A percentile compares a stretch with the other conserved stretches of the same genome.
phyloP scores from a whole-genome alignment of 2,329 filamentous ascomycete species.

The Paraphoma chrysanthemicola region DNA sequence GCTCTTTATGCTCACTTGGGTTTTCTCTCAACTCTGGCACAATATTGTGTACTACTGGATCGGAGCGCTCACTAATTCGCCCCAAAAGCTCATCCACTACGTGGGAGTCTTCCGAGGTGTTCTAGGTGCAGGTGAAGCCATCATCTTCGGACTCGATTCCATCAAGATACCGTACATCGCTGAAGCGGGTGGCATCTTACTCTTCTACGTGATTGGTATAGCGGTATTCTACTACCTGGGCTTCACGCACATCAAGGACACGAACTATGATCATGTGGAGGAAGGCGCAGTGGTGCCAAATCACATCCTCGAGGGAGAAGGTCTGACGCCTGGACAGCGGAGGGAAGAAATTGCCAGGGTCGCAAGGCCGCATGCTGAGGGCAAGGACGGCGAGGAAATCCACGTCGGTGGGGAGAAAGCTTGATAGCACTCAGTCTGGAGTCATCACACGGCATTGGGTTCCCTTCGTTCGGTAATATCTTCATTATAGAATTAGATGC shows the following conservation, averaged over 20 bases:
- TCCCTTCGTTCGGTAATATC: too few relatives aligned
- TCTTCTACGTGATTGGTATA: conserved; percentile 38
- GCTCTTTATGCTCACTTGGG: conserved; percentile 41
- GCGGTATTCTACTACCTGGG: conserved; percentile 37
- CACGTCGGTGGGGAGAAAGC: background rate
- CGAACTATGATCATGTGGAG: conserved; percentile 35
- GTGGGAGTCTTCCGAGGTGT: conserved; percentile 40
- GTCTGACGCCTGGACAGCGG: conserved; percentile 24
- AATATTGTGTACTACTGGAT: conserved; percentile 44
- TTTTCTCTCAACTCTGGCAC: conserved; percentile 40
- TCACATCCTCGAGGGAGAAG: conserved; percentile 30
- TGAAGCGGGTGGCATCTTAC: conserved; percentile 36
- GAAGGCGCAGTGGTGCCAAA: conserved; percentile 36
- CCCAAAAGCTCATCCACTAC: conserved; percentile 40
- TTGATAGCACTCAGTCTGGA: background rate
- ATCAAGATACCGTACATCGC: conserved; percentile 39
- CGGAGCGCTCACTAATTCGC: conserved; percentile 40
- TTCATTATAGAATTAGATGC: too few relatives aligned
- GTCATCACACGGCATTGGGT: too few relatives aligned
- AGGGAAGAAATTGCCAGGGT: conserved; percentile 9
- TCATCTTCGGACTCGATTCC: conserved; percentile 40
- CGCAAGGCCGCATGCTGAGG: background rate
- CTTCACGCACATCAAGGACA: conserved; percentile 37
- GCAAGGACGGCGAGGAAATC: background rate
- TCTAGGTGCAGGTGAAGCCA: conserved; percentile 38